These are phyloP conservation scores for Lathyrus oleraceus DNA, from an alignment of 306 rosid species.

Conservation along the genomic window DNA sequence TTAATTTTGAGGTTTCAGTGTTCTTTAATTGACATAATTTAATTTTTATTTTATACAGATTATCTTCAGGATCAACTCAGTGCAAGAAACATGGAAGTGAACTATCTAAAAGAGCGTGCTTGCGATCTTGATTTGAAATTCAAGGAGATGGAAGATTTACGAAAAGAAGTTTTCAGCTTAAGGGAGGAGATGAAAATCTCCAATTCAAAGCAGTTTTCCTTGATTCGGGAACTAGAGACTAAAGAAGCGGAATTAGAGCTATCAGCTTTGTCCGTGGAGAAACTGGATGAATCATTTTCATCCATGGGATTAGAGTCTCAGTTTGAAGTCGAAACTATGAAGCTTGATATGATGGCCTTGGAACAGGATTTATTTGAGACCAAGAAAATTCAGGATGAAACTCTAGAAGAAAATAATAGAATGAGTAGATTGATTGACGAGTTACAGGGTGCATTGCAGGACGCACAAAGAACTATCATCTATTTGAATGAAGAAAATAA, in stretches of 20 bases:
- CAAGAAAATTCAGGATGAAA: constrained; percentile 67
- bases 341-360: constrained; percentile 72
- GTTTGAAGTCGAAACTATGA: constrained; percentile 88
- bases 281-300: constrained; percentile 70
- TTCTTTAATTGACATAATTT: constrained; percentile 28
- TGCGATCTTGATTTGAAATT: constrained; percentile 56
- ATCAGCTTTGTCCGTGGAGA: constrained; percentile 58
- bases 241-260: constrained; percentile 61
- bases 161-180: constrained; percentile 50
- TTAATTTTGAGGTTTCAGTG: constrained; percentile 13
- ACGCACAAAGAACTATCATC: constrained; percentile 45
- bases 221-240: constrained; percentile 59
- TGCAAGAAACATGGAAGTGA: constrained; percentile 61
- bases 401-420: constrained; percentile 57
- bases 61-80: constrained; percentile 81
- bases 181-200: constrained; percentile 62
- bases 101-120: constrained; percentile 55
- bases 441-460: constrained; percentile 53
- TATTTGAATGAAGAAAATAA: constrained; percentile 58
- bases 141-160: constrained; percentile 56
- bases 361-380: constrained; percentile 68
- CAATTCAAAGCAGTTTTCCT: constrained; percentile 50
- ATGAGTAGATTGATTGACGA: constrained; percentile 53
- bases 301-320: constrained; percentile 78
- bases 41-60: constrained; percentile 57